A percentile compares a stretch with the other conserved stretches of the same genome.
Conservation (phyloP, 179 eudicot genomes). For the Beta macrorhiza region DNA sequence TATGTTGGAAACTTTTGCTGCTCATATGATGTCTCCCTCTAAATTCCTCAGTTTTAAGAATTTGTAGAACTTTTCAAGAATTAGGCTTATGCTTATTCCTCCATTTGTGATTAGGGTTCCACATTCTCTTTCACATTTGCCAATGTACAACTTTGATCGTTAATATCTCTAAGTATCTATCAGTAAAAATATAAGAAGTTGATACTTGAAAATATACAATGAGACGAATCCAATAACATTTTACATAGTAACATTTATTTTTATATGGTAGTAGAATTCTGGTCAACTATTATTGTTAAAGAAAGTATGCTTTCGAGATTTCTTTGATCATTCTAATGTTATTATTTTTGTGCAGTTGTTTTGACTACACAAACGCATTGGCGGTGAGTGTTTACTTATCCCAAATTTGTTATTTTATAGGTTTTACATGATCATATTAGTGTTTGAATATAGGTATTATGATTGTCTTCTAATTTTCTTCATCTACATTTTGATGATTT, state of each 20-base stretch:
- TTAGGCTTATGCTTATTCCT: not conserved
- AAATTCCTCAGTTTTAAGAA: not conserved
- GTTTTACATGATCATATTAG: not conserved
- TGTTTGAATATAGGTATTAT: not conserved
- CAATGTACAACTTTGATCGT: too few relatives aligned
- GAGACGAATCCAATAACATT: too few relatives aligned
- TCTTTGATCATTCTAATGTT: constrained; percentile 12
- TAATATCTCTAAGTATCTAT: too few relatives aligned
- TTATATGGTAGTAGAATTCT: too few relatives aligned
- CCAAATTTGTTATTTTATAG: not conserved
- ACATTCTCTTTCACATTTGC: too few relatives aligned
- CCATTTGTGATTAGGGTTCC: too few relatives aligned
- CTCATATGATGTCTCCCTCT: not conserved
- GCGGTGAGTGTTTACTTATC: constrained; percentile 62
- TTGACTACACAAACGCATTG: constrained; percentile 95
- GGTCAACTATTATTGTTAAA: not conserved
- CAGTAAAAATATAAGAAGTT: too few relatives aligned
- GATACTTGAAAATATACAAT: too few relatives aligned
- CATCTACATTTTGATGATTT: not conserved
- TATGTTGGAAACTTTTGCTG: not conserved
- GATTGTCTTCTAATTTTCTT: not conserved
- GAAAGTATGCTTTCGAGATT: not conserved
- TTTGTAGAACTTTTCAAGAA: not conserved
- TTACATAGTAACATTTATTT: too few relatives aligned
- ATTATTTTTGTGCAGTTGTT: constrained; percentile 65